Evolutionary conservation across 441 rosid species (phyloP), one percentile per base, ranked within the genome.

Genomic region (Manihot esculenta): DNA sequence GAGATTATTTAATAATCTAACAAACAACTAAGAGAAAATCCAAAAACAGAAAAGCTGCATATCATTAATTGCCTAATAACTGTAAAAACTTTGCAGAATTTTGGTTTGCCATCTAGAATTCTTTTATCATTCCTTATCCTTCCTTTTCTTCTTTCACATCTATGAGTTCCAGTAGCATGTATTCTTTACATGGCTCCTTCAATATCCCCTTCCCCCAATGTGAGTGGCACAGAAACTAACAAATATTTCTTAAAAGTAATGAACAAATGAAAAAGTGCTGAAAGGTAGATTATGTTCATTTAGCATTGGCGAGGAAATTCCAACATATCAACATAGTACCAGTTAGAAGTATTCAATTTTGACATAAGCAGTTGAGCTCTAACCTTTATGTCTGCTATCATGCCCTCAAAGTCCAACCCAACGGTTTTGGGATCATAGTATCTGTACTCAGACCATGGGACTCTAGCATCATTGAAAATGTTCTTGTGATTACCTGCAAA

Each of bases 321-420:
- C 21, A 56, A 4, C 49, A 51, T 7, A 63, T 48, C n/a, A 48
- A 48, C 3, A 23, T 15, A 38, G 10, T 7, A 21, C 6, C 21
- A 3, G 20, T 17, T 42, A 62, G 33, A 51, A 26, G 42, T 27
- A 74, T 73, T 71, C 30, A 33, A 53, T 35, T 27, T 68, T 14
- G 59, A 49, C 38, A 50, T 44, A 50, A 68, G 14, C 0, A 12
- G 61, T 42, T 44, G 42, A 72, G 81, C 58, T 3, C 79, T 62
- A 70, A 87, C 94, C 96, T 89, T 90, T 55, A 94, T 89, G 79
- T 94, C 97, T 10, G 90, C 78, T 61, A 94, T 85, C 98, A 94
- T 94, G 69, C 99, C 99, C 63, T 92, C 99, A 76, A 94, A 94
- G 77, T 92, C 99, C 89, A 94, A 84, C 71, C 99, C 98, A 79